Evolutionary conservation across 2,329 filamentous ascomycete species (phyloP).

Genomic region (Colletotrichum truncatum): DNA sequence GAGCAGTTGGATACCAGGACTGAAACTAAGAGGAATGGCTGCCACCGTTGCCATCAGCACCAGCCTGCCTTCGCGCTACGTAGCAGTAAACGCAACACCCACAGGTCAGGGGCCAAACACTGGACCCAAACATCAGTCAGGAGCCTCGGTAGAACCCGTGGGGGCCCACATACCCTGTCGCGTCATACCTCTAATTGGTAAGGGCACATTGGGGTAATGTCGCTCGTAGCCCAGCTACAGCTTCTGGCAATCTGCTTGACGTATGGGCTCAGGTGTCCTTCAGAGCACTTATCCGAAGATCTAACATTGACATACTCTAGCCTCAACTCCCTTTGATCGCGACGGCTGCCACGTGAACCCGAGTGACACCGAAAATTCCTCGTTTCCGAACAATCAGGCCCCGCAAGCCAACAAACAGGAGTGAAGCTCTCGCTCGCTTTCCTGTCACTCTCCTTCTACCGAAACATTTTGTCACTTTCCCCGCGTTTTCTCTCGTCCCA

Average conservation of each 20-base stretch:
- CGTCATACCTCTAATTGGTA: conserved; percentile 6
- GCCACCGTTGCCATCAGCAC: too few species aligned
- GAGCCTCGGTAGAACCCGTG: conserved; percentile 17
- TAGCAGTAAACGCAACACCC: background rate
- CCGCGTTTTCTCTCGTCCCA: background rate
- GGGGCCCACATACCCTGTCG: conserved; percentile 11
- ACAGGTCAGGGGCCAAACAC: background rate
- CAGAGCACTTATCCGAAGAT: background rate
- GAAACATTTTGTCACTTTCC: background rate
- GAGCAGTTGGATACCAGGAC: background rate
- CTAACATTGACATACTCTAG: background rate
- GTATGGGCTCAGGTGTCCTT: background rate
- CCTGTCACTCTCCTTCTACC: too few species aligned
- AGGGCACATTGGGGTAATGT: background rate
- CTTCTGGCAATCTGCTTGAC: background rate
- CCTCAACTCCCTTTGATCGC: background rate
- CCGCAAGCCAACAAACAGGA: background rate
- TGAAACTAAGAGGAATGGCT: background rate
- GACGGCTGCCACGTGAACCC: background rate
- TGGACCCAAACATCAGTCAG: background rate
- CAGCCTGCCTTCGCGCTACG: too few species aligned
- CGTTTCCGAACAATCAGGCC: background rate
- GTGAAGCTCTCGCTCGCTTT: too few species aligned
- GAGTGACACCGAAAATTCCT: background rate
- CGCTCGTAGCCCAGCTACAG: background rate